Base-by-base conservation (phyloP, 2,329 filamentous ascomycete genomes). In the Delphinella strobiligena region DNA sequence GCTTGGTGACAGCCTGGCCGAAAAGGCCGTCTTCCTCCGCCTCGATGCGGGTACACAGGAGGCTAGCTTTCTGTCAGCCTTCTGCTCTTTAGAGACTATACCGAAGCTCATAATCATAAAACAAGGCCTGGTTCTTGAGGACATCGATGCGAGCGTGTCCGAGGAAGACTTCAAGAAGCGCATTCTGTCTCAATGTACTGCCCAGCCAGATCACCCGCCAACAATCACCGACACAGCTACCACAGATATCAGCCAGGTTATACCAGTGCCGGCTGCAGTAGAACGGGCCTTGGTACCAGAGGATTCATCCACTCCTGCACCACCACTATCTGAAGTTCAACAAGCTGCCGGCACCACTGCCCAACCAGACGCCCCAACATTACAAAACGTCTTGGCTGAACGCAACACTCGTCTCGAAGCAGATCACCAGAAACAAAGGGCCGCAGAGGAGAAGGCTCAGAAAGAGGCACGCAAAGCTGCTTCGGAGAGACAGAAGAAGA, bases 81-180 rank as follows among this genome's bases (percentile, higher is more conserved):
- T 94, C 52, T 93, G 85, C 51, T 83, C 85, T 0, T 66, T 94
- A n/a, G 72, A 75, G 1, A 76, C 76, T 48, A 76, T 77, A n/a
- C 88, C 89, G 0, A 82, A 82, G 1, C 62, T 94, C 7, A 72
- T 94, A 12, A 67, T 93, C 15, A 88, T 94, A 50, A 19, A 27
- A 40, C 34, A 33, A 27, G 47, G 45, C 22, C 34, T 16, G 3
- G 38, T 42, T 5, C 27, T 43, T 12, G 42, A 45, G 11, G 38
- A 45, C 19, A 33, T 43, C n/a, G 40, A 43, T 19, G 38, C 37
- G n/a, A 31, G 22, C n/a, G 38, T 42, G 3, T 37, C 37, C 3
- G 34, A 41, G 30, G 40, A 42, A 22, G 61, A 30, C 54, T 62
- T 46, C 33, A 31, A 24, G 14, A 27, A 27, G 18, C 41, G 41